Base-by-base conservation (phyloP, 2,329 filamentous ascomycete genomes). In the Ophiostoma angusticollis region DNA sequence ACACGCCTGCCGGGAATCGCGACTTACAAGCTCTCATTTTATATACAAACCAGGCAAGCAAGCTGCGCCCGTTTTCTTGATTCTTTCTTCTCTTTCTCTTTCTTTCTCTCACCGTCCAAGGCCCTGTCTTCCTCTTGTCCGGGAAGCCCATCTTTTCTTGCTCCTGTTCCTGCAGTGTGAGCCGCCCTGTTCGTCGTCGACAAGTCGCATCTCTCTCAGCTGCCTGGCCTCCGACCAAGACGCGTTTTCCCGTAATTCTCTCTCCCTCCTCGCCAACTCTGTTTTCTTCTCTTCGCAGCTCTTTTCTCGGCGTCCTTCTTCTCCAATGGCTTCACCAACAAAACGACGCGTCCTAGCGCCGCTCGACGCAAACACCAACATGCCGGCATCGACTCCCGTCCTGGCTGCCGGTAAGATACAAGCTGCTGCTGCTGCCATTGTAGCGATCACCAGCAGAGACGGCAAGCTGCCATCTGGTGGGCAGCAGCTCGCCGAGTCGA, bases 321-420 rank as follows among this genome's bases (percentile, higher is more conserved):
- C n/a, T 31, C 13, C 36, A 21, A 45, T 45, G 40, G 44, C 53
- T 23, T 55, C 58, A 30, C 64, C 64, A 9, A 45, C 52, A 27
- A 68, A 66, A 52, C 57, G 64, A 62, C 66, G 66, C 62, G 65
- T 62, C 45, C 62, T 70, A 29, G 65, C 60, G 37, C 53, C 62
- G 17, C 56, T 67, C 36, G 58, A 68, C 54, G 59, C 60, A 39
- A 69, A 69, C 57, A 59, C 59, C 6, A 51, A 53, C 56, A 25
- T 58, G 24, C 9, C 34, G 56, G 42, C 54, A 48, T 34, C 42
- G 27, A 43, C 49, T 37, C 41, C 30, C 28, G 30, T 33, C 23
- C 22, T 18, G 2, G 21, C 16, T 12, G 29, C 27, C 17, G 18
- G 18, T 6, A 23, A 32, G 37, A 28, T 18, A 22, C 27, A 27